Base-by-base conservation (phyloP, 108 stramenopile species). In the Aureococcus anophagefferens region DNA sequence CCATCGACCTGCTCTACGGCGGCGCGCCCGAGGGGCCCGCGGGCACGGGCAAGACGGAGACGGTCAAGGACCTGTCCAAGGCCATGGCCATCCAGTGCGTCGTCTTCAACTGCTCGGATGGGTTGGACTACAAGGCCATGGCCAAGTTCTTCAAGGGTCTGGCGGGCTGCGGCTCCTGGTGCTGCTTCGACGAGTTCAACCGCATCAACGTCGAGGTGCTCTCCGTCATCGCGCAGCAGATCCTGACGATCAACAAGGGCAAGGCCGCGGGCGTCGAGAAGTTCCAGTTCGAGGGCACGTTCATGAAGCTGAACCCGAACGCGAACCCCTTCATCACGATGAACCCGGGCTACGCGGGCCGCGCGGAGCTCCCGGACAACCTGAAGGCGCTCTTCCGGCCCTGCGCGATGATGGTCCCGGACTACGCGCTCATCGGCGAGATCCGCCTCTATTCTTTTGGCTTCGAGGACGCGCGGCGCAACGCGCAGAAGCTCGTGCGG, bases 391-490 rank as follows among this genome's bases (percentile, higher is more conserved):
- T 88, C 15, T 88, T 88, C 75, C 86, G 87, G 13, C 86, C 87
- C 34, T 86, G 86, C 28, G 87, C 87, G 7, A 88, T 88, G 87
- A 88, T 88, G 87, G 87, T 88, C 28, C 87, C 87, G 31, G 87
- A 88, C 73, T 88, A 88, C 78, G 84, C 83, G 32, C 79, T 88
- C 30, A 88, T 88, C 30, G 86, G 82, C 30, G 87, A 88, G 69
- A 88, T 88, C 72, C 82, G 83, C 78, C 79, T 86, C 35, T 85
- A 79, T 68, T 77, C 84, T 25, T 85, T 81, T 51, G 86, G 86
- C 30, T 86, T 81, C 69, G 68, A 79, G 64, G 69, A 66, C 62
- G 84, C 85, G 16, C 71, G 85, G 0, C 63, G 64, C 46, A 83
- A 84, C 28, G 87, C 87, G 7, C 84, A 82, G 63, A 87, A 87